Evolutionary conservation across 192 early-diverging fungal species (phyloP).

Genomic region (Umbelopsis vinacea): DNA sequence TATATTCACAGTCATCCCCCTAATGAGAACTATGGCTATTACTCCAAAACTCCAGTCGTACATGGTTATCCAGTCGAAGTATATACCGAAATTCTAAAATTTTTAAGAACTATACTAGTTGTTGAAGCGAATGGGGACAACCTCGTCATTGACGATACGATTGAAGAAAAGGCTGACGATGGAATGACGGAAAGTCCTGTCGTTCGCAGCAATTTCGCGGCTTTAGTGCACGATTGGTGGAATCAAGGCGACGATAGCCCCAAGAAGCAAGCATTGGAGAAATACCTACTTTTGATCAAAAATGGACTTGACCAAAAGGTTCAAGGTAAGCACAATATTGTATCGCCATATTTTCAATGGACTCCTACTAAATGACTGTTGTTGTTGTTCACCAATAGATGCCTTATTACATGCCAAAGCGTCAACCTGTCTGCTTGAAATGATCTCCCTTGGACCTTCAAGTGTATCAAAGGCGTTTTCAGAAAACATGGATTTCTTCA

Average conservation of each 20-base stretch:
- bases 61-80: slow-evolving; percentile 62
- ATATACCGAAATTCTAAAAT: slow-evolving; percentile 63
- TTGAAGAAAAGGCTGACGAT: slow-evolving; percentile 46
- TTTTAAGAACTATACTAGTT: slow-evolving; percentile 67
- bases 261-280: slow-evolving; percentile 43
- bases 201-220: slow-evolving; percentile 42
- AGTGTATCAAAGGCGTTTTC: slow-evolving; percentile 47
- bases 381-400: slow-evolving; percentile 44
- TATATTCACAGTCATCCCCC: slow-evolving; percentile 36
- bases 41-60: slow-evolving; percentile 40
- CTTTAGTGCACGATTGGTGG: slow-evolving; percentile 33
- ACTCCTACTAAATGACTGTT: background rate
- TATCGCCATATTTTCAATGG: too few relatives aligned
- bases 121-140: slow-evolving; percentile 60
- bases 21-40: slow-evolving; percentile 27
- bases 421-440: slow-evolving; percentile 66
- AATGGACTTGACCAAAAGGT: slow-evolving; percentile 55
- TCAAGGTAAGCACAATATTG: slow-evolving; percentile 32
- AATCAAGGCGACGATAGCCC: slow-evolving; percentile 27
- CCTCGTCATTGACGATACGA: slow-evolving; percentile 52
- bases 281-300: slow-evolving; percentile 65
- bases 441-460: slow-evolving; percentile 70
- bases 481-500: slow-evolving; percentile 28
- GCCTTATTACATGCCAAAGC: slow-evolving; percentile 65
- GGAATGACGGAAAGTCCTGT: slow-evolving; percentile 50